These are phyloP conservation scores for Solioccasus polychromus DNA, from an alignment of 768 basidiomycete species.

Conservation along the genomic window DNA sequence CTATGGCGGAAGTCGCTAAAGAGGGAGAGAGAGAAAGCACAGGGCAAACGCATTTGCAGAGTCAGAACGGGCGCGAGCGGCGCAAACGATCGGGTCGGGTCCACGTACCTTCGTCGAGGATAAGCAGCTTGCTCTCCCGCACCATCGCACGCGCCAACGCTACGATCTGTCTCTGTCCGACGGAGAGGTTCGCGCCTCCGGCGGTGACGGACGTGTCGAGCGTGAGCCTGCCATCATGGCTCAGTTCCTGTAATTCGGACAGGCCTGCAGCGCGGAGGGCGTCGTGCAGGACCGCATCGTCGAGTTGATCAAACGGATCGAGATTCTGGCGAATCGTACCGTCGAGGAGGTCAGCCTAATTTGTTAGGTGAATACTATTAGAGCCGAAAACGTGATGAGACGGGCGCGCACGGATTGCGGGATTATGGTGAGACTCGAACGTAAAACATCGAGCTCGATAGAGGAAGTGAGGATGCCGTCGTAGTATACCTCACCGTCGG, in stretches of 20 bases:
- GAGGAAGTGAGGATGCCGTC: constrained; percentile 48
- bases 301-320: constrained; percentile 48
- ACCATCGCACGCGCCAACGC: constrained; percentile 43
- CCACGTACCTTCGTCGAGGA: constrained; percentile 41
- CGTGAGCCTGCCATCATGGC: constrained; percentile 32
- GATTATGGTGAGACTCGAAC: constrained; percentile 60
- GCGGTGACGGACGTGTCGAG: constrained; percentile 44
- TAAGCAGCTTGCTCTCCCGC: constrained; percentile 41
- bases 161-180: constrained; percentile 49
- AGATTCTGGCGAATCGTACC: constrained; percentile 47
- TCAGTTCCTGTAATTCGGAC: constrained; percentile 23
- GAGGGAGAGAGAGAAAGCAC: neutral
- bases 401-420: constrained; percentile 31
- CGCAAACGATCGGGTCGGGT: too few species aligned
- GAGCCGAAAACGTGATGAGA: too few species aligned
- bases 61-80: too few species aligned
- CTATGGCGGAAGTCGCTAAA: constrained; percentile 11
- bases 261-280: constrained; percentile 41
- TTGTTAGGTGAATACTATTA: neutral
- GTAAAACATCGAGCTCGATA: constrained; percentile 53
- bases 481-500: constrained; percentile 49
- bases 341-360: constrained; percentile 37
- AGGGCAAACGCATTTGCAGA: too few species aligned
- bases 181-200: constrained; percentile 34
- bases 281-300: constrained; percentile 41